A percentile compares a stretch with the other conserved stretches of the same genome.
phyloP scores from a whole-genome alignment of 257 asterid genomes.

The Orobanche coerulescens region DNA sequence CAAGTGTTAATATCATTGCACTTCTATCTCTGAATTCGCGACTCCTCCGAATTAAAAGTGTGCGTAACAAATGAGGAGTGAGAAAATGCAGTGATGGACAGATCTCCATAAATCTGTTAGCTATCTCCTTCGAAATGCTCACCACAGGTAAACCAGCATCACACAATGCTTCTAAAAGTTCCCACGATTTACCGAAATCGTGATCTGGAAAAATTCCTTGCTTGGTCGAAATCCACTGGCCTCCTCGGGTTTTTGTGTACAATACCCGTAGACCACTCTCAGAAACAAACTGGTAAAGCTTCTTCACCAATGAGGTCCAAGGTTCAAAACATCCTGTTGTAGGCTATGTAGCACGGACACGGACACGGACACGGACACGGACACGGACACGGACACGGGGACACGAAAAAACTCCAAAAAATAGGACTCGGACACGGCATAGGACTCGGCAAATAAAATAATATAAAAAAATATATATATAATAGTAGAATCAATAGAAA shows the following conservation, averaged over 20 bases:
- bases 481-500: too few relatives aligned
- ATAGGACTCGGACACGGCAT: too few relatives aligned
- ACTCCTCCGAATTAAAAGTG: slow-evolving; percentile 56
- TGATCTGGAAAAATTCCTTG: slow-evolving; percentile 90
- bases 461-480: too few relatives aligned
- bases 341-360: too few relatives aligned
- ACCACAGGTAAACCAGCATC: slow-evolving; percentile 85
- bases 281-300: slow-evolving; percentile 60
- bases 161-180: slow-evolving; percentile 67
- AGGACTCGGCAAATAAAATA: too few relatives aligned
- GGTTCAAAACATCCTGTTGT: slow-evolving; percentile 64
- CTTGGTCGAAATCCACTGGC: slow-evolving; percentile 88
- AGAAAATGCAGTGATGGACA: slow-evolving; percentile 75
- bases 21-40: slow-evolving; percentile 69
- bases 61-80: slow-evolving; percentile 79
- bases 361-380: too few relatives aligned
- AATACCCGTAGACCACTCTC: slow-evolving; percentile 63
- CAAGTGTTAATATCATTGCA: slow-evolving; percentile 80
- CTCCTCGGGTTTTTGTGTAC: slow-evolving; percentile 83
- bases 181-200: slow-evolving; percentile 57
- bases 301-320: slow-evolving; percentile 75
- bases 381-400: too few relatives aligned
- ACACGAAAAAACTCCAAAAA: too few relatives aligned
- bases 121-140: slow-evolving; percentile 56
- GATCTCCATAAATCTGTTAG: slow-evolving; percentile 61